These are phyloP conservation scores for Hortaea werneckii DNA, from an alignment of 2,329 filamentous ascomycete genomes.

Conservation along the genomic window DNA sequence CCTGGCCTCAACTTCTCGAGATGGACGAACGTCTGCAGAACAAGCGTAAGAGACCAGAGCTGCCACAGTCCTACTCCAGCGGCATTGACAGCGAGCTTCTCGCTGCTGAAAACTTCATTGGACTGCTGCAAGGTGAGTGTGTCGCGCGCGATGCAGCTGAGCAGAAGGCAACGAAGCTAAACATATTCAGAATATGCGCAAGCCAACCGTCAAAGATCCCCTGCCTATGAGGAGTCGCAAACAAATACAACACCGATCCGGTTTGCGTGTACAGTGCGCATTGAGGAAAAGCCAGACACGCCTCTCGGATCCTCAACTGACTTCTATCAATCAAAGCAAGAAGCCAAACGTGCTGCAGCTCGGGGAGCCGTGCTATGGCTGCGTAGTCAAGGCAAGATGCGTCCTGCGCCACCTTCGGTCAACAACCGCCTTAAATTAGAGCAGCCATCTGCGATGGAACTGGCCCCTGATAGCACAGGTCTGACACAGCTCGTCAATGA, in stretches of 20 bases:
- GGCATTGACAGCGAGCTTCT: constrained; percentile 5
- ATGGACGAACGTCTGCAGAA: constrained; percentile 17
- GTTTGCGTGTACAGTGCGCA: constrained; percentile 11
- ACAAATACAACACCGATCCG: constrained; percentile 14
- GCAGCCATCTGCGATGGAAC: not conserved
- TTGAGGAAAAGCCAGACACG: constrained; percentile 11
- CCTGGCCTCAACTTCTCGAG: constrained; percentile 20
- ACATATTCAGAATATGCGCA: constrained; percentile 19
- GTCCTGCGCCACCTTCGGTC: not conserved
- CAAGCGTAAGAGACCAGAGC: constrained; percentile 12
- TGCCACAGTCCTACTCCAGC: not conserved
- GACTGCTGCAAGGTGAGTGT: constrained; percentile 23
- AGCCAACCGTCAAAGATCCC: constrained; percentile 10
- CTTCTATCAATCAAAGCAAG: constrained; percentile 30
- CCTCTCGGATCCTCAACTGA: constrained; percentile 27
- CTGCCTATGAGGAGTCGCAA: constrained; percentile 29
- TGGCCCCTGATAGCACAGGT: constrained; percentile 2
- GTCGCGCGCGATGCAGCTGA: not conserved
- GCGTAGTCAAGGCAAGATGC: constrained; percentile 23
- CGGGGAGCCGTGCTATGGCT: constrained; percentile 32
- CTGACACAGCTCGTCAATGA: constrained; percentile 7
- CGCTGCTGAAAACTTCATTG: constrained; percentile 27
- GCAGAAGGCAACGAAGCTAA: not conserved
- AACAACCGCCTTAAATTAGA: constrained; percentile 7
- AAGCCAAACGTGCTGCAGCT: constrained; percentile 33